Evolutionary conservation across 73 alveolate genomes (phyloP), one percentile per base, ranked within the genome.

Genomic region (Chromera velia): DNA sequence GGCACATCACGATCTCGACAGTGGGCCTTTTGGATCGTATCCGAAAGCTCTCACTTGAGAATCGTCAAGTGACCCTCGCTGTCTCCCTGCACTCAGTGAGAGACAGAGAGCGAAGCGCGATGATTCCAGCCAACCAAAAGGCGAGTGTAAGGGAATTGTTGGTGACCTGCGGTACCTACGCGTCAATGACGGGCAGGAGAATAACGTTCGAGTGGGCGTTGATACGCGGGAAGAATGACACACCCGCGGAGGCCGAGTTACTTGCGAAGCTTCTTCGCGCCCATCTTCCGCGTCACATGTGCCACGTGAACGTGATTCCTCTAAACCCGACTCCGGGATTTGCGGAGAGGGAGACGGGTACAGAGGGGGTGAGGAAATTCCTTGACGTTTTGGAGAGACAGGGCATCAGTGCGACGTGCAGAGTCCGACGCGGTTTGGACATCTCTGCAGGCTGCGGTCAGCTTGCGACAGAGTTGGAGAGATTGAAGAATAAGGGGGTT

Each of bases 391-490:
- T 55, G 9, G 24, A n/a, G 27, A 17, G 30, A 17, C 70, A 55
- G 10, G 70, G 70, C 33, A 30, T 4, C 33, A 55, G 64, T 75
- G 84, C 84, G 30, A 76, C 84, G 0, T 75, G 40, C 17, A 74
- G 84, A 22, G 76, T 76, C 24, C 76, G 84, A 0, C 84, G 84
- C 22, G 84, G 84, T 9, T 66, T 76, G 30, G 84, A 76, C 63
- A 76, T 76, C 19, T 70, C 64, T n/a, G 84, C 76, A 10, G 84
- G 84, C 65, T 76, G 84, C 30, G 84, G 84, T 34, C 84, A 76
- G 71, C 67, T 76, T 4, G 13, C 4, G 55, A 13, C 55, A 13
- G 55, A 40, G 55, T 7, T 13, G 55, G 13, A 7, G 22, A 40
- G 13, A 13, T 7, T 4, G 55, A 4, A 40, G 55, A 4, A 40